Evolutionary conservation across 768 basidiomycete genomes (phyloP), one percentile per base, ranked within the genome.

Genomic region (Tricholoma sp.): DNA sequence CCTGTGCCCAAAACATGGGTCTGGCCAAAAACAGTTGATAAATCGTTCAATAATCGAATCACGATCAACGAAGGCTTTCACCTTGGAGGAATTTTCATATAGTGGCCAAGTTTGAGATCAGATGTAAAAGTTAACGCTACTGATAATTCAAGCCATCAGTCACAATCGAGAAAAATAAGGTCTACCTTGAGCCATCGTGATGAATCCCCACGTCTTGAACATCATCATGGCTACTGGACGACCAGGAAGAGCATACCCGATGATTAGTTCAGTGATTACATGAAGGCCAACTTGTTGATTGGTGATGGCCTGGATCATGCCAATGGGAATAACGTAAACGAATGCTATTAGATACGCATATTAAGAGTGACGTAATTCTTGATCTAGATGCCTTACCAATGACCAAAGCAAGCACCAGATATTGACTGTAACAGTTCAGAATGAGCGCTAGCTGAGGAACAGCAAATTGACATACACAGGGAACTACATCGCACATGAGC

Each of bases 201-300:
- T 84, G 62, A 88, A 89, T 32, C 89, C 88, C 77, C 78, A 89
- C 0, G 86, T 88, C 80, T 89, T 91, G 79, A 91, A 91, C 75
- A 91, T 74, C 89, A 92, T 90, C 78, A 84, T 89, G 0, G 91
- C 89, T 55, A 91, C 67, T 6, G 90, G 88, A 15, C 80, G 80
- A 2, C 91, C 90, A 12, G 90, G 91, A 39, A 89, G 77, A 24
- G 80, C 82, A 63, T 90, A 44, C 53, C 91, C 91, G 28, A 91
- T 83, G 58, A 93, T 84, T 41, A 91, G 74, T 69, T 93, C 91
- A 3, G 90, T 85, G 65, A 93, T 83, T 34, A 92, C 90, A 64
- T 13, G 9, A 8, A 86, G 75, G 42, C 84, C 86, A 52, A 90
- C 77, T 75, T 89, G 83, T 64, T 90, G 88, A 63, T 89, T 91